Conservation (phyloP, 176 grass and related monocot species). For the Cocos nucifera region DNA sequence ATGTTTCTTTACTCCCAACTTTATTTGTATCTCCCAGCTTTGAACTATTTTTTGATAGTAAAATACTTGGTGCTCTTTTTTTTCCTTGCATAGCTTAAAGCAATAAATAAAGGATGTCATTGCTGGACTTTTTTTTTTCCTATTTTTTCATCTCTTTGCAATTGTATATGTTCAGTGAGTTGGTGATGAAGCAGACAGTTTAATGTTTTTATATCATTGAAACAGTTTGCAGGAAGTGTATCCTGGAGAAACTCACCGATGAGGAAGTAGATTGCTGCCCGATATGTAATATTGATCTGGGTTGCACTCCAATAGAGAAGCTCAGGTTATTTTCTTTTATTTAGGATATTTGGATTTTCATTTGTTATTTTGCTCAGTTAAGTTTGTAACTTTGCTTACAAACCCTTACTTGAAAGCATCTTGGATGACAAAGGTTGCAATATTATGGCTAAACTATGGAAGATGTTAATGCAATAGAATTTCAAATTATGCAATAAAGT, state of each 20-base stretch:
- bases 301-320: conserved; percentile 59
- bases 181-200: too few species aligned
- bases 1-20: too few species aligned
- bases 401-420: not conserved
- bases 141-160: too few species aligned
- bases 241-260: conserved; percentile 44
- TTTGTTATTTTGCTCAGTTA: not conserved
- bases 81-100: too few species aligned
- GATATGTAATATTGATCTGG: conserved; percentile 57
- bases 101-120: too few species aligned
- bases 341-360: not conserved
- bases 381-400: not conserved
- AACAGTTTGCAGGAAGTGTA: conserved; percentile 77
- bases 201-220: conserved; percentile 5
- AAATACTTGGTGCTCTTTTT: too few species aligned
- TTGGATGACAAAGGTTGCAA: not conserved
- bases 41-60: too few species aligned
- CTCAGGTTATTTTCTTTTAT: conserved; percentile 40
- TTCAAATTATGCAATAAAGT: too few species aligned
- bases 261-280: conserved; percentile 56
- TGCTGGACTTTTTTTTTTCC: too few species aligned
- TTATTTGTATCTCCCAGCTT: too few species aligned
- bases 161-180: too few species aligned
- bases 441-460: not conserved
- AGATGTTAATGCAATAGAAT: too few species aligned